These are phyloP conservation scores for Lyophyllum shimeji DNA, from an alignment of 768 basidiomycete species.

Conservation along the genomic window DNA sequence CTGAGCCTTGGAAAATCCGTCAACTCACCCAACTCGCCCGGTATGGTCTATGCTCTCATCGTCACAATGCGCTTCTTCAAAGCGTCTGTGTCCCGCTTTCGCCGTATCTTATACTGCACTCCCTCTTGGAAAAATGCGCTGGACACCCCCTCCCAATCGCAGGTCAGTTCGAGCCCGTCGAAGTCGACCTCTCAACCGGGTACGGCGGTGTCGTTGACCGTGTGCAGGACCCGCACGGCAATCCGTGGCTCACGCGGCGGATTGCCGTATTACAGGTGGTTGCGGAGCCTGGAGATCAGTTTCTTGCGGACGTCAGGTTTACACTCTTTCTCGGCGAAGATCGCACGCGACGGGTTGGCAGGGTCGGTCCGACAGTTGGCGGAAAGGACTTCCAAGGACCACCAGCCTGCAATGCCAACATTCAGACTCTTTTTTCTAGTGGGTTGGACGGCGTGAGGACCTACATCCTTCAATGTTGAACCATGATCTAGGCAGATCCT, in stretches of 20 bases:
- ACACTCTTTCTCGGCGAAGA: neutral
- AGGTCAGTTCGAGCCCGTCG: neutral
- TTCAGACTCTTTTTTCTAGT: too few species aligned
- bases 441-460: too few species aligned
- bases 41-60: neutral
- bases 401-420: too few species aligned
- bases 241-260: neutral
- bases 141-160: neutral
- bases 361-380: neutral
- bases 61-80: neutral
- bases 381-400: too few species aligned
- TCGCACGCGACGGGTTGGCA: neutral
- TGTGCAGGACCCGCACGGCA: neutral
- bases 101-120: neutral
- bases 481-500: too few species aligned
- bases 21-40: neutral
- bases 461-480: too few species aligned
- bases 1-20: neutral
- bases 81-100: neutral
- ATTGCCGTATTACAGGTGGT: neutral
- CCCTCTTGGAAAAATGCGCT: neutral
- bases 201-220: neutral
- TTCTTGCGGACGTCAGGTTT: neutral
- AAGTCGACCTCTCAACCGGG: neutral
- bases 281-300: neutral